phyloP scores from a whole-genome alignment of 2,329 filamentous ascomycete species.

The Atkinsonella hypoxylon region DNA sequence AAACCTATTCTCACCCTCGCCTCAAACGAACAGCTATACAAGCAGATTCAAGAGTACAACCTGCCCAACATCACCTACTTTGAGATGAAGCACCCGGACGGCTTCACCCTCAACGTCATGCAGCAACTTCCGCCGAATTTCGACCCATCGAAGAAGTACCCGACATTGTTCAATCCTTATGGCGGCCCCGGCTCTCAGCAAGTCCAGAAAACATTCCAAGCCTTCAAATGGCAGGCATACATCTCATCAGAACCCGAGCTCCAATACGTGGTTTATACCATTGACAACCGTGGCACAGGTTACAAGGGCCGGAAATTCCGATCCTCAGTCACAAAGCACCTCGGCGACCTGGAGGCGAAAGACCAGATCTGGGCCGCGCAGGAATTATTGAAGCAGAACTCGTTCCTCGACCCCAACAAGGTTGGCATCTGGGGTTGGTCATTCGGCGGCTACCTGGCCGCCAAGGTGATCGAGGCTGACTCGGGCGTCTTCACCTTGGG shows the following conservation, averaged over 20 bases:
- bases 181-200: conserved; percentile 54
- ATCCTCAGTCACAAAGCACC: conserved; percentile 41
- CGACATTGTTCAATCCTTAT: conserved; percentile 55
- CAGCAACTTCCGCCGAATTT: conserved; percentile 55
- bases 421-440: conserved; percentile 60
- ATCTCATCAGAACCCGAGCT: conserved; percentile 56
- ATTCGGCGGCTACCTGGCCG: conserved; percentile 53
- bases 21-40: conserved; percentile 45
- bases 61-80: conserved; percentile 54
- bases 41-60: conserved; percentile 44
- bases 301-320: conserved; percentile 53
- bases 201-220: conserved; percentile 43
- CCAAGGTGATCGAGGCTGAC: conserved; percentile 53
- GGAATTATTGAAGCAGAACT: conserved; percentile 34
- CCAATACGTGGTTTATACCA: conserved; percentile 53
- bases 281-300: conserved; percentile 58
- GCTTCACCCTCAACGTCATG: conserved; percentile 51
- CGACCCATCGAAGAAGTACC: conserved; percentile 49
- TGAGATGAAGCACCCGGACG: conserved; percentile 48
- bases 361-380: conserved; percentile 58
- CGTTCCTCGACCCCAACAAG: conserved; percentile 44
- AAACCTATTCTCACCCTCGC: conserved; percentile 45
- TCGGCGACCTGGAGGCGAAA: conserved; percentile 50
- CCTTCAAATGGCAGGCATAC: conserved; percentile 48
- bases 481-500: conserved; percentile 50